Evolutionary conservation across 2,329 filamentous ascomycete species (phyloP), one percentile per base, ranked within the genome.

Genomic region (Neoscytalidium dimidiatum): DNA sequence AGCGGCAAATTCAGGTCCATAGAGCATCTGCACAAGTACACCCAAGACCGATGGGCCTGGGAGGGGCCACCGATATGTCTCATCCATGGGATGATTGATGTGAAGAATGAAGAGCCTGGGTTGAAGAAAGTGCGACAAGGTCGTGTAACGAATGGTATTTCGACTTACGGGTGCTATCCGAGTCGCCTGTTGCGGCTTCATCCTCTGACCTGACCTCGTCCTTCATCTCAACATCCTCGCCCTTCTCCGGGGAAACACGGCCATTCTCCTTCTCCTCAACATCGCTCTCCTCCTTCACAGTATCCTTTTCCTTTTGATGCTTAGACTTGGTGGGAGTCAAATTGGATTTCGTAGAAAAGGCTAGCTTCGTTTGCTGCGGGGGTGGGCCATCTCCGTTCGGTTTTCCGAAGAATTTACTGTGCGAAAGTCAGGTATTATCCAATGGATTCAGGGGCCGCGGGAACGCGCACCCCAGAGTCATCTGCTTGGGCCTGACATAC

Each of bases 331-430:
- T 44, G 9, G 41, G 7, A 2, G 46, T 23, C 17, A 31, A 6
- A 5, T 52, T 60, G 9, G 72, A 51, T 61, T 72, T 78, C 9
- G 87, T 88, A 38, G 88, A 87, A 73, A 96, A 96, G 0, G 90
- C 85, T 43, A 96, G 81, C 70, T 89, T 95, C 1, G 91, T 90
- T 77, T 97, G 92, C 41, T 85, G 84, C 13, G 87, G 86, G 19
- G 85, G 81, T 0, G 85, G 78, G 69, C 84, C 85, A 4, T 84
- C 77, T 58, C 87, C 89, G 71, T 86, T 86, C 28, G 85, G 83
- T 46, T 86, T 85, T 21, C 87, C 87, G 74, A 97, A 96, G 81
- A 97, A 97, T 76, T 94, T 95, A 67, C 94, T 98, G 69, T 64
- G 67, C 38, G 23, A 41, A 38, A 21, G 11, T 60, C 41, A 60